Percentiles rank a stretch among this genome's conserved stretches.
Evolutionary conservation across 257 asterid genomes (phyloP).

Genomic region (Capsicum pubescens): DNA sequence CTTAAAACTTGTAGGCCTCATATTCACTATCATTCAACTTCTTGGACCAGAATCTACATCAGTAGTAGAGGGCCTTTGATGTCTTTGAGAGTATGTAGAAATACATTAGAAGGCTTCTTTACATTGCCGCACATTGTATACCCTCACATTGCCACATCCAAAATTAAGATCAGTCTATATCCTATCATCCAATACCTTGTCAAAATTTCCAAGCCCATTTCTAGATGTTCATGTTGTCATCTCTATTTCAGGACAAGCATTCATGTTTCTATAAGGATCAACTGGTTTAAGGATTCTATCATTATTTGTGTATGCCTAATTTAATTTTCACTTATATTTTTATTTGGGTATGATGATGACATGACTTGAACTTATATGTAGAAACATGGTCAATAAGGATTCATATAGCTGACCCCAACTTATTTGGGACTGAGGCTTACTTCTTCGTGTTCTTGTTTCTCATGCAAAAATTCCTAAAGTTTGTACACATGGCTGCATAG

Average conservation of each 20-base stretch:
- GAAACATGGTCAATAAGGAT: background rate
- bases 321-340: background rate
- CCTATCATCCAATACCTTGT: background rate
- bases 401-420: background rate
- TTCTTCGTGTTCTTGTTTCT: background rate
- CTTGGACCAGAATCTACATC: background rate
- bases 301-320: background rate
- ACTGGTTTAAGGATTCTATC: background rate
- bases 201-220: background rate
- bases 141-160: constrained; percentile 23
- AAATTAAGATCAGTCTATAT: background rate
- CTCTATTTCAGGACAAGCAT: constrained; percentile 10
- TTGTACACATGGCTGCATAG: constrained; percentile 38
- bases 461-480: background rate
- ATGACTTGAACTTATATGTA: background rate
- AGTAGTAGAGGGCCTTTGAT: background rate
- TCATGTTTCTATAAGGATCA: background rate
- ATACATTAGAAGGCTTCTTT: constrained; percentile 10
- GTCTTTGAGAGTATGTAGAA: background rate
- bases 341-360: background rate
- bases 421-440: background rate
- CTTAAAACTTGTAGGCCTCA: background rate
- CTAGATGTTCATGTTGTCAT: constrained; percentile 4
- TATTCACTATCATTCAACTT: background rate
- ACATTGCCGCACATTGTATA: background rate